phyloP scores from a whole-genome alignment of 176 grass and related monocot species.

The Saccharum spontaneum region DNA sequence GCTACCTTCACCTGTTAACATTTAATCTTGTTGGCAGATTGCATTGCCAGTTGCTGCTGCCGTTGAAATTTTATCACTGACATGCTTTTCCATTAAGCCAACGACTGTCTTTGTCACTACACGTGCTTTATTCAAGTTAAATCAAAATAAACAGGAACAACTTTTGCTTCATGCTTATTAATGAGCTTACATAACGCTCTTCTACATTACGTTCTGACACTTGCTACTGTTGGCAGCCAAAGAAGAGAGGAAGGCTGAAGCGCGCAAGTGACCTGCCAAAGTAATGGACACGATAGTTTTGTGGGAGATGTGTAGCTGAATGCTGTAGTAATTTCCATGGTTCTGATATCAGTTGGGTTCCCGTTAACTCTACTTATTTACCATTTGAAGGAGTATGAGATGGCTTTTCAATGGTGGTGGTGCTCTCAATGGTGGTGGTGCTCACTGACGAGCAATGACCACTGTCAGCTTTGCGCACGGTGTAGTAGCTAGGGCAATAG shows the following conservation, averaged over 20 bases:
- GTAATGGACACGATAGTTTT: not conserved
- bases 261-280: constrained; percentile 44
- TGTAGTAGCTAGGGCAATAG: not conserved
- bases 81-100: not conserved
- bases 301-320: not conserved
- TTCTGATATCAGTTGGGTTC: not conserved
- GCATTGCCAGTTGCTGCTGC: not conserved
- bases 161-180: not conserved
- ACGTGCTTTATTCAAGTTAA: not conserved
- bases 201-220: constrained; percentile 7
- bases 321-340: not conserved
- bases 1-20: not conserved
- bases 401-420: not conserved
- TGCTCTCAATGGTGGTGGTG: too few species aligned
- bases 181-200: not conserved
- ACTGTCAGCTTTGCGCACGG: not conserved
- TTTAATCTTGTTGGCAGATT: not conserved
- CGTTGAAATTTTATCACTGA: not conserved
- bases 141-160: not conserved
- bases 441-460: not conserved
- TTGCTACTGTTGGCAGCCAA: constrained; percentile 54
- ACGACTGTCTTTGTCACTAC: not conserved
- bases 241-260: constrained; percentile 65
- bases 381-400: not conserved
- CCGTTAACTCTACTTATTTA: not conserved